Base-by-base conservation (phyloP, 768 basidiomycete genomes). In the Tylopilus sp. region DNA sequence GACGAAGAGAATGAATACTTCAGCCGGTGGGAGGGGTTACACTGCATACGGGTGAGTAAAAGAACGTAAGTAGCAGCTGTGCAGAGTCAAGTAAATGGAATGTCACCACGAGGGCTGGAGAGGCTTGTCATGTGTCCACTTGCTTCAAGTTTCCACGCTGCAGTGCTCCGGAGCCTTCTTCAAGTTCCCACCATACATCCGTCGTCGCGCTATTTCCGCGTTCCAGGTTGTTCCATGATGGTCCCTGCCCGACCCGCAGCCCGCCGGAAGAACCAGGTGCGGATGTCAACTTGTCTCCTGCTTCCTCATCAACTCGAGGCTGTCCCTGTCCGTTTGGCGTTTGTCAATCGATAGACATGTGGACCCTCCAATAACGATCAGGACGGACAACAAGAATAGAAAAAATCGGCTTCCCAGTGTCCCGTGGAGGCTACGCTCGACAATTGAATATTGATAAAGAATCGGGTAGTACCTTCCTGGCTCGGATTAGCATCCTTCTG, bases 391-490 rank as follows among this genome's bases (percentile, higher is more conserved):
- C 13, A 17, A 17, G 4, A 17, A 13, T 28, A 10, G 11, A 28
- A 28, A n/a, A n/a, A n/a, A n/a, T n/a, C n/a, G n/a, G 7, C 28
- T 28, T 7, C 8, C 28, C 7, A 28, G 4, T 31, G 31, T 13
- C 33, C 15, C 33, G 33, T 17, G 15, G 31, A 13, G 31, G 13
- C 31, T 3, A 3, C 23, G 28, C 33, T 15, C 6, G 33, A 38
- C 36, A 38, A 35, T 38, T 44, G n/a, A n/a, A n/a, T n/a, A n/a
- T n/a, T n/a, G 42, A 47, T 40, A 28, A 53, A 40, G 26, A 43
- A 26, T 26, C 26, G 26, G 5, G 26, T 26, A 31, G 12, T 10
- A 18, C 40, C 22, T 40, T 23, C 36, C 40, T 5, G n/a, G 5
- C 13, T 23, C 12, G 30, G 38, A 21, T 26, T 17, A 13, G 36